phyloP scores from a whole-genome alignment of 345 rosid genomes.

The Citrus trifoliata region DNA sequence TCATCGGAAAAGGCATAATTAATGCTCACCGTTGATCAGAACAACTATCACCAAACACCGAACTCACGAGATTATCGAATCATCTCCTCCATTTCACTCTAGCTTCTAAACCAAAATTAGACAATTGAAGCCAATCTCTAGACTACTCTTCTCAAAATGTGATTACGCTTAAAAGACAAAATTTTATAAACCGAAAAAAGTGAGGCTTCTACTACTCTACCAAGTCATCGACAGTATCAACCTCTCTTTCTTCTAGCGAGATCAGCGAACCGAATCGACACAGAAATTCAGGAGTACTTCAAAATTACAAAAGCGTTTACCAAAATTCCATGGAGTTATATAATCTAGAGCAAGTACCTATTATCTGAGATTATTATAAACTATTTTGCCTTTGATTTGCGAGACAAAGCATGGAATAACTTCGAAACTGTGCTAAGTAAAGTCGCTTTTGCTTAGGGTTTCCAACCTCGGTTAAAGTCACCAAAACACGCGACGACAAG shows the following conservation, averaged over 20 bases:
- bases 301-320: conserved; percentile 17
- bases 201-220: background rate
- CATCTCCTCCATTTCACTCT: background rate
- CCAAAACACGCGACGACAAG: conserved; percentile 47
- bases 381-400: conserved; percentile 31
- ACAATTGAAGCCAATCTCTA: background rate
- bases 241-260: background rate
- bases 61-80: background rate
- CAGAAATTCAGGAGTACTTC: conserved; percentile 23
- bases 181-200: conserved; percentile 3
- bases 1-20: conserved; percentile 53
- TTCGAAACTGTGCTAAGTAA: conserved; percentile 51
- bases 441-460: conserved; percentile 30
- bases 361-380: conserved; percentile 21
- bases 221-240: conserved; percentile 6
- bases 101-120: conserved; percentile 2
- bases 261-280: conserved; percentile 23
- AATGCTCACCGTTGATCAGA: conserved; percentile 14
- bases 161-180: background rate
- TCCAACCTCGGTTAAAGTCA: conserved; percentile 32
- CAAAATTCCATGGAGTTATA: conserved; percentile 30
- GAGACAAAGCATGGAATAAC: conserved; percentile 58
- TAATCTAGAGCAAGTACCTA: conserved; percentile 18
- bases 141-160: conserved; percentile 4
- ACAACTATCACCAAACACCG: background rate